Conservation (phyloP, 1,284 basidiomycete species). For the Ganoderma multipileum region DNA sequence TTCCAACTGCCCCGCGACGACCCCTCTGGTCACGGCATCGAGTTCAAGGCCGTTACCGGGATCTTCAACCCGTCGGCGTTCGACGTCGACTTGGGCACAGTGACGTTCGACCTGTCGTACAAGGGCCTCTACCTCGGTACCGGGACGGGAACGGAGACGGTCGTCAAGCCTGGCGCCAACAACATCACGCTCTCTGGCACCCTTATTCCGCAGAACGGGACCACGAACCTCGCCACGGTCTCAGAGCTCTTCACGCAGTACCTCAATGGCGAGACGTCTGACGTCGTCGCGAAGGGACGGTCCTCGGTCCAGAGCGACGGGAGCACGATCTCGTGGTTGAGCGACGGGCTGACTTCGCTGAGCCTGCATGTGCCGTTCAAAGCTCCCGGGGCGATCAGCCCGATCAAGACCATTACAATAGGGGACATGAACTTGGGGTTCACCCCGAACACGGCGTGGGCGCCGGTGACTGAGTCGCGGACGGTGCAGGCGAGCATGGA, state of each 20-base stretch:
- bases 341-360: conserved; percentile 64
- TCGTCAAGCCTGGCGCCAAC: conserved; percentile 62
- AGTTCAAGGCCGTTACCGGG: conserved; percentile 65
- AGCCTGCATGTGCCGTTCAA: conserved; percentile 69
- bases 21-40: conserved; percentile 72
- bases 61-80: conserved; percentile 78
- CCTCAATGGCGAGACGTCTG: conserved; percentile 69
- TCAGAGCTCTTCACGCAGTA: conserved; percentile 78
- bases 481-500: conserved; percentile 63
- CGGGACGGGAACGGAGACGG: conserved; percentile 58
- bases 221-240: conserved; percentile 56
- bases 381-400: conserved; percentile 60
- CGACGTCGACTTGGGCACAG: conserved; percentile 71
- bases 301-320: conserved; percentile 65
- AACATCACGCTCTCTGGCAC: conserved; percentile 68
- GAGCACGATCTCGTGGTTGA: conserved; percentile 69
- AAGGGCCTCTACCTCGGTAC: conserved; percentile 65
- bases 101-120: conserved; percentile 72
- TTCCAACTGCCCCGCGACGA: conserved; percentile 78
- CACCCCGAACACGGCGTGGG: conserved; percentile 61
- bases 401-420: conserved; percentile 74
- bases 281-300: conserved; percentile 65
- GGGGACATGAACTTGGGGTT: conserved; percentile 69
- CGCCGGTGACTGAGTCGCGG: conserved; percentile 63
- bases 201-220: conserved; percentile 60